Evolutionary conservation across 257 asterid genomes (phyloP).

Genomic region (Knoxia roxburghii): DNA sequence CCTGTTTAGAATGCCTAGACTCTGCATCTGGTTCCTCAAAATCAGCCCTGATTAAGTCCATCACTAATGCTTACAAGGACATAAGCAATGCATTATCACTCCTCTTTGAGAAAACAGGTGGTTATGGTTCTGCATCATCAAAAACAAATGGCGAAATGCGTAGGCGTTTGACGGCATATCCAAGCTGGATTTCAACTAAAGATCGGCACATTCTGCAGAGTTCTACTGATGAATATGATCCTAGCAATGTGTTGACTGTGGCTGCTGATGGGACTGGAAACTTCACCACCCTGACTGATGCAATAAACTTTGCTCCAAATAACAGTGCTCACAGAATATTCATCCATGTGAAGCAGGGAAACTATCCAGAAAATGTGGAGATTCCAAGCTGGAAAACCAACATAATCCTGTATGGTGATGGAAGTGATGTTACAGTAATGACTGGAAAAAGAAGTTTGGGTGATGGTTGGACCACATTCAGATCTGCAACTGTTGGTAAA

Average conservation of each 20-base stretch:
- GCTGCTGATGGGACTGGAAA: slow-evolving; percentile 75
- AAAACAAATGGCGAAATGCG: slow-evolving; percentile 12
- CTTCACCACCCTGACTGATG: slow-evolving; percentile 49
- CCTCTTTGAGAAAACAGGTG: slow-evolving; percentile 27
- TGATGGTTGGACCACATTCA: slow-evolving; percentile 87
- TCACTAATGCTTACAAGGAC: slow-evolving; percentile 37
- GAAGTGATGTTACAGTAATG: slow-evolving; percentile 56
- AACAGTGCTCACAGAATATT: slow-evolving; percentile 48
- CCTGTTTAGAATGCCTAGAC: slow-evolving; percentile 72
- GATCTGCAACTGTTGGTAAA: slow-evolving; percentile 90
- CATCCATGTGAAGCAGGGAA: slow-evolving; percentile 51
- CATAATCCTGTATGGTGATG: slow-evolving; percentile 78
- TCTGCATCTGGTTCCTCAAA: slow-evolving; percentile 57
- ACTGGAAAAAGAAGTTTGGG: slow-evolving; percentile 51
- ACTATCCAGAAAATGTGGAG: slow-evolving; percentile 67
- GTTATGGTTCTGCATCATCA: too few relatives aligned
- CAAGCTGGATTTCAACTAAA: slow-evolving; percentile 49
- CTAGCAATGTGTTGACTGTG: too few relatives aligned
- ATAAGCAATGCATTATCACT: slow-evolving; percentile 66
- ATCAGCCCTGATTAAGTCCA: slow-evolving; percentile 33
- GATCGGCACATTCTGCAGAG: slow-evolving; percentile 42
- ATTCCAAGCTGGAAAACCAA: slow-evolving; percentile 70
- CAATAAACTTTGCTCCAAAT: slow-evolving; percentile 57
- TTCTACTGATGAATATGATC: too few relatives aligned
- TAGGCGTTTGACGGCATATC: slow-evolving; percentile 52